Percentiles rank a stretch among this genome's conserved stretches.
Evolutionary conservation across 306 rosid genomes (phyloP).

Genomic region (Neltuma alba): DNA sequence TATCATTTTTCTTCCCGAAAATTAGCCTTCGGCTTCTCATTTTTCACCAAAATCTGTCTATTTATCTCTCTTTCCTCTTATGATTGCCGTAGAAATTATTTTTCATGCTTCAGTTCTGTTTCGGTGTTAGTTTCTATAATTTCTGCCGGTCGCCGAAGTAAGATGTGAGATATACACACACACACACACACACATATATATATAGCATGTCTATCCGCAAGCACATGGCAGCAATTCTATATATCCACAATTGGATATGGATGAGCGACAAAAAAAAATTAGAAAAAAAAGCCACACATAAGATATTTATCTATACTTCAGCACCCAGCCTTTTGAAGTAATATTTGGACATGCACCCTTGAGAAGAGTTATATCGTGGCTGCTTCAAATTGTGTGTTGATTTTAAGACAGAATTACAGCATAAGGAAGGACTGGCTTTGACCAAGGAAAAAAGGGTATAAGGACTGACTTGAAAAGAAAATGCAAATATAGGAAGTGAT

Average conservation of each 20-base stretch:
- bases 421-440: too few species aligned
- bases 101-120: neutral
- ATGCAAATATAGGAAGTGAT: neutral
- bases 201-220: neutral
- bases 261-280: neutral
- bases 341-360: too few species aligned
- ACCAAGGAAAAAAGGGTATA: too few species aligned
- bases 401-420: too few species aligned
- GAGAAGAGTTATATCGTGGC: too few species aligned
- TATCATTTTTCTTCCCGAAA: neutral
- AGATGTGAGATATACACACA: too few species aligned
- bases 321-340: too few species aligned
- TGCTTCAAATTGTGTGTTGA: too few species aligned
- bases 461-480: neutral
- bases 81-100: neutral
- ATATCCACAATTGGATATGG: neutral
- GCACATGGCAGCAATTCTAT: neutral
- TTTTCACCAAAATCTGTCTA: neutral
- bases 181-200: too few species aligned
- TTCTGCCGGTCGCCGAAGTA: too few species aligned
- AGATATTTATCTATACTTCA: neutral
- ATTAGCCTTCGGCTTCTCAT: neutral
- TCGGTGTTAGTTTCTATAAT: too few species aligned
- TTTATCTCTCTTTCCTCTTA: neutral
- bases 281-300: neutral